Evolutionary conservation across 441 rosid species (phyloP).

Genomic region (Croton laevigatus): DNA sequence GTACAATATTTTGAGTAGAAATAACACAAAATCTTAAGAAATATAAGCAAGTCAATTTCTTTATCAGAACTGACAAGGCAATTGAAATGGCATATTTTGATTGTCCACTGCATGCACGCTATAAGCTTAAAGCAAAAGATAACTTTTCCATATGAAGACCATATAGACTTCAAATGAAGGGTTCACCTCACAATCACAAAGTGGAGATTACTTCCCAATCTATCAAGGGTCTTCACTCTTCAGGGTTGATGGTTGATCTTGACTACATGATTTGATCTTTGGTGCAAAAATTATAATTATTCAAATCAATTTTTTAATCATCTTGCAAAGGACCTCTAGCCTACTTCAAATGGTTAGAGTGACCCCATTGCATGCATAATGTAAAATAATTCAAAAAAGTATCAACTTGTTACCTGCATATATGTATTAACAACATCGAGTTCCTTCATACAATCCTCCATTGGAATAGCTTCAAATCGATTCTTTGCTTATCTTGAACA

Average conservation of each 20-base stretch:
- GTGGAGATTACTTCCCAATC: conserved; percentile 5
- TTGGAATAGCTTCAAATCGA: conserved; percentile 43
- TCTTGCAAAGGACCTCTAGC: conserved; percentile 57
- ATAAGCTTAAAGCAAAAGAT: conserved; percentile 53
- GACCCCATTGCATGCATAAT: conserved; percentile 39
- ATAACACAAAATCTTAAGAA: conserved; percentile 18
- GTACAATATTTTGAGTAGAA: conserved; percentile 6
- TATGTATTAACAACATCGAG: conserved; percentile 57
- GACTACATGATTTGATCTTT: conserved; percentile 22
- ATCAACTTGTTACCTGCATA: conserved; percentile 34
- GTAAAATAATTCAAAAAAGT: conserved; percentile 52
- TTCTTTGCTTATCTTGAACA: conserved; percentile 40
- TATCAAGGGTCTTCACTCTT: neutral
- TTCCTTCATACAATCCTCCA: conserved; percentile 70
- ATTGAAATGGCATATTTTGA: conserved; percentile 30
- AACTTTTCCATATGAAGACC: conserved; percentile 22
- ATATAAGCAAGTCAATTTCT: conserved; percentile 22
- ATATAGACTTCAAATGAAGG: conserved; percentile 25
- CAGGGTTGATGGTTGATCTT: neutral
- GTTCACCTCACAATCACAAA: conserved; percentile 23
- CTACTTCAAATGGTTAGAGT: conserved; percentile 36
- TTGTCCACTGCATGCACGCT: conserved; percentile 35
- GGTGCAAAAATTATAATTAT: conserved; percentile 1
- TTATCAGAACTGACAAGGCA: conserved; percentile 36
- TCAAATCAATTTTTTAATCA: conserved; percentile 47